A percentile compares a stretch with the other conserved stretches of the same genome.
phyloP scores from a whole-genome alignment of 345 rosid genomes.

The Syzygium grande region DNA sequence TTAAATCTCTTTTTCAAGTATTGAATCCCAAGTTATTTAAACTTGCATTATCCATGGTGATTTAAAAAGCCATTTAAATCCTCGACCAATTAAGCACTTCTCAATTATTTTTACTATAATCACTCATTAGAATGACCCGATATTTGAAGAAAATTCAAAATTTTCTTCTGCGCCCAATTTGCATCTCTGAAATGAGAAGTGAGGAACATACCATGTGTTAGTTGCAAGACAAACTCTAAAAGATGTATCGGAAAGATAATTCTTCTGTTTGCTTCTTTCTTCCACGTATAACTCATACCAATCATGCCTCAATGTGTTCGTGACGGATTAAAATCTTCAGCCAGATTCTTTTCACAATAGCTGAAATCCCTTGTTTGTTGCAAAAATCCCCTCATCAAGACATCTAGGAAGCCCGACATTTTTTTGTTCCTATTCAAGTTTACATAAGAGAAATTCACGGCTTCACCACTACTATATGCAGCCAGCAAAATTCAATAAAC shows the following conservation, averaged over 20 bases:
- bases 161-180: background rate
- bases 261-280: background rate
- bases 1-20: background rate
- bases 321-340: background rate
- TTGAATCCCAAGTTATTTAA: background rate
- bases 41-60: background rate
- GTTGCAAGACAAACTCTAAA: background rate
- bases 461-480: background rate
- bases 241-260: background rate
- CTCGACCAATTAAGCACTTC: constrained; percentile 2
- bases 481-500: background rate
- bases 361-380: background rate
- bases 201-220: constrained; percentile 2
- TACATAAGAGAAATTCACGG: background rate
- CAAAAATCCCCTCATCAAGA: background rate
- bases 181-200: background rate
- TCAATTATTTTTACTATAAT: constrained; percentile 1
- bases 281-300: too few relatives aligned
- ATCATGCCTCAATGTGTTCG: background rate
- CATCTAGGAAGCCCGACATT: background rate
- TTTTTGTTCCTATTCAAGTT: background rate
- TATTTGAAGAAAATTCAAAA: background rate
- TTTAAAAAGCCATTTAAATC: background rate
- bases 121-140: background rate
- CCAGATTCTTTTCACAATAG: background rate